Evolutionary conservation across 129 eudicot genomes (phyloP).

Genomic region (Sambucus nigra): DNA sequence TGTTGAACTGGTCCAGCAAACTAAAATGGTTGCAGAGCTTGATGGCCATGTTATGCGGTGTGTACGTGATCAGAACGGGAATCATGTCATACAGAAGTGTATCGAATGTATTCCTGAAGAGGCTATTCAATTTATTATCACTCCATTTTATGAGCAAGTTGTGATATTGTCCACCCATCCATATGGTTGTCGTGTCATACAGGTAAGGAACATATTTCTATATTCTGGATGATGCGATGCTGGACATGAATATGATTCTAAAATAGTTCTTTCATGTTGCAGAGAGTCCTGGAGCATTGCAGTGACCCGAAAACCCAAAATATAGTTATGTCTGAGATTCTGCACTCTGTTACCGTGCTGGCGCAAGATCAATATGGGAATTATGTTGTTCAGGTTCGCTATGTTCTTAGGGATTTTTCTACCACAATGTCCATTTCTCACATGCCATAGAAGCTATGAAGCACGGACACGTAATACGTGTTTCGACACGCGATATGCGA

Average conservation of each 20-base stretch:
- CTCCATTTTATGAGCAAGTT: slow-evolving; percentile 71
- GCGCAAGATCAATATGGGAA: slow-evolving; percentile 98
- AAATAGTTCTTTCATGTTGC: slow-evolving; percentile 12
- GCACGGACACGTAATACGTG: no score
- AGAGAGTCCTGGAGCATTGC: slow-evolving; percentile 93
- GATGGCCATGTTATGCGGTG: slow-evolving; percentile 86
- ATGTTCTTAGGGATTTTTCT: not conserved
- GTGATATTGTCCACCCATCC: slow-evolving; percentile 83
- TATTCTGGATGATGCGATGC: not conserved
- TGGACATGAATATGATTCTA: not conserved
- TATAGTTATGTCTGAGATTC: slow-evolving; percentile 79
- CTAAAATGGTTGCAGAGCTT: slow-evolving; percentile 68
- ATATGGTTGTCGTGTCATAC: slow-evolving; percentile 83
- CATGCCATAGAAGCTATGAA: no score
- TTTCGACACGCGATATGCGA: no score
- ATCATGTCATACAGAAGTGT: slow-evolving; percentile 82
- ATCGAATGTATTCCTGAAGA: slow-evolving; percentile 79
- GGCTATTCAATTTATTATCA: slow-evolving; percentile 61
- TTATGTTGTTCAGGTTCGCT: slow-evolving; percentile 89
- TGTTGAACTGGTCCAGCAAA: slow-evolving; percentile 71
- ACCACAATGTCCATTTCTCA: not conserved
- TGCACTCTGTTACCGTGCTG: slow-evolving; percentile 68
- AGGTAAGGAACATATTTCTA: slow-evolving; percentile 26
- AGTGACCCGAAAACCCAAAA: slow-evolving; percentile 59
- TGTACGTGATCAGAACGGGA: slow-evolving; percentile 82